Conservation (phyloP, 2,329 filamentous ascomycete species). For the Triangularia verruculosa region DNA sequence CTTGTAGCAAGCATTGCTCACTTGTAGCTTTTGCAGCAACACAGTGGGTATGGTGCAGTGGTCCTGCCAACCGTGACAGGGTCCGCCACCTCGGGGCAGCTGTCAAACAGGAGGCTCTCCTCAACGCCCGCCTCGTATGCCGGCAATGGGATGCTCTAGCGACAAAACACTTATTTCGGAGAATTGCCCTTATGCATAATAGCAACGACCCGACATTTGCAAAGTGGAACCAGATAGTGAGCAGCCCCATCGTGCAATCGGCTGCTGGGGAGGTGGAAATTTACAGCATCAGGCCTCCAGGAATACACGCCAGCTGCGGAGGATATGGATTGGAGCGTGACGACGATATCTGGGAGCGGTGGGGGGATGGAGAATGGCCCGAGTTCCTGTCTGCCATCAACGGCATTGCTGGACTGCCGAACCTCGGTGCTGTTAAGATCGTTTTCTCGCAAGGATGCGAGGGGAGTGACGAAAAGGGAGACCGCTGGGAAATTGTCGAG, state of each 20-base stretch:
- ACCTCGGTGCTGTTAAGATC: slow-evolving; percentile 13
- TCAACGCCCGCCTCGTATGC: slow-evolving; percentile 23
- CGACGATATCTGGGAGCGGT: neutral
- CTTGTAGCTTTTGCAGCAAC: no score
- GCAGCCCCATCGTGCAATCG: neutral
- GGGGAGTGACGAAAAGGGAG: neutral
- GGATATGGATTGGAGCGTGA: neutral
- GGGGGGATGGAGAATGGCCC: neutral
- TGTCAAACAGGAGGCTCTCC: neutral
- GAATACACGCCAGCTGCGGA: no score
- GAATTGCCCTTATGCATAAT: slow-evolving; percentile 2
- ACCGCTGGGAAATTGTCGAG: neutral
- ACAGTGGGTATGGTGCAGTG: no score
- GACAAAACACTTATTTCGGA: slow-evolving; percentile 13
- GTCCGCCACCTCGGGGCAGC: neutral
- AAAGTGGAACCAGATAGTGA: slow-evolving; percentile 5
- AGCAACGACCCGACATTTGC: slow-evolving; percentile 1
- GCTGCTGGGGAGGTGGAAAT: slow-evolving; percentile 21
- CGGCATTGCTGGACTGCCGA: slow-evolving; percentile 16
- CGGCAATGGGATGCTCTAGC: slow-evolving; percentile 20
- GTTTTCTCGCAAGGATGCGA: slow-evolving; percentile 11
- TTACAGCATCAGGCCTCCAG: slow-evolving; percentile 17
- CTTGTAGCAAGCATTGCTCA: no score
- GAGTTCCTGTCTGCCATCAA: slow-evolving; percentile 9
- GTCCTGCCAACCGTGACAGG: no score